Percentiles rank a stretch among this genome's conserved stretches.
Evolutionary conservation across 768 basidiomycete species (phyloP).

Genomic region (Boletus insuetus): DNA sequence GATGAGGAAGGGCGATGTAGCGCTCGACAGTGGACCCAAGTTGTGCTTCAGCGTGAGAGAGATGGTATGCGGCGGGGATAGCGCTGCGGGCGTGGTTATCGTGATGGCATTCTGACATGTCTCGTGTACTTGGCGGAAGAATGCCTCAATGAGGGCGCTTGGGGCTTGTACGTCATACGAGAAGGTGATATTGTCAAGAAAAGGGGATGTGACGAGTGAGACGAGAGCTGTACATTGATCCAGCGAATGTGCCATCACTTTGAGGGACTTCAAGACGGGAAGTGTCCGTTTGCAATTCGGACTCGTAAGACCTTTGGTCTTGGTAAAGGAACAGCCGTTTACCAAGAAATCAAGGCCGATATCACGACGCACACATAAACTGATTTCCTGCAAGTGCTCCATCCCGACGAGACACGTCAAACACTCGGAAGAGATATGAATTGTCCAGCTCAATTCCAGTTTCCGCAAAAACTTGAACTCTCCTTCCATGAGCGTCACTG

Average conservation of each 20-base stretch:
- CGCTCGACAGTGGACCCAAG: slow-evolving; percentile 19
- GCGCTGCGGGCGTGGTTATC: neutral
- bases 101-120: slow-evolving; percentile 9
- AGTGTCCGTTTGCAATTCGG: slow-evolving; percentile 13
- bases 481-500: slow-evolving; percentile 14
- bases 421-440: slow-evolving; percentile 24
- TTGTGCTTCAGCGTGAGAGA: slow-evolving; percentile 31
- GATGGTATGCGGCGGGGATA: slow-evolving; percentile 1
- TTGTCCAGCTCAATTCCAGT: slow-evolving; percentile 23
- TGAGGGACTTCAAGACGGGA: slow-evolving; percentile 22
- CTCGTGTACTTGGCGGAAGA: slow-evolving; percentile 22
- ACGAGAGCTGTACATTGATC: slow-evolving; percentile 28
- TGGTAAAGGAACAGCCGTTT: slow-evolving; percentile 1
- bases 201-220: slow-evolving; percentile 22
- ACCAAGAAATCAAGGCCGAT: slow-evolving; percentile 15
- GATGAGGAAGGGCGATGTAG: slow-evolving; percentile 22
- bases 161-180: slow-evolving; percentile 29
- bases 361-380: slow-evolving; percentile 17
- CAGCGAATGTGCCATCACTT: slow-evolving; percentile 23
- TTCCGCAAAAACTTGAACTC: slow-evolving; percentile 22
- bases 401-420: slow-evolving; percentile 20
- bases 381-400: slow-evolving; percentile 24
- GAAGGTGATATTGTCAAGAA: slow-evolving; percentile 22
- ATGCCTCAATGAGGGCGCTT: slow-evolving; percentile 16
- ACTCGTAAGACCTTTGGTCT: neutral